Percentiles rank a stretch among this genome's conserved stretches.
phyloP scores from a whole-genome alignment of 2,329 filamentous ascomycete genomes.

The Sclerotinia glacialis region DNA sequence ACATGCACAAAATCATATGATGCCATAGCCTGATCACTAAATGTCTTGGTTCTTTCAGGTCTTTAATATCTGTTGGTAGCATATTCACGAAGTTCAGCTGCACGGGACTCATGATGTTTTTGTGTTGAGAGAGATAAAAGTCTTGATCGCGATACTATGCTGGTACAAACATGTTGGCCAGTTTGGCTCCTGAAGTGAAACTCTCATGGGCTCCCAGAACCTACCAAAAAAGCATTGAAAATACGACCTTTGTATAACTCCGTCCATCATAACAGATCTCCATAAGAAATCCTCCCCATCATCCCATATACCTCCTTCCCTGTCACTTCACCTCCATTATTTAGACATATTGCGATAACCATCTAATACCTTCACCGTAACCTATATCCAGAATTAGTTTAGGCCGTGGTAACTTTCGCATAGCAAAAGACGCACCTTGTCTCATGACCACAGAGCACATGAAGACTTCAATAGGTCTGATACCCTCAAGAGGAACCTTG shows the following conservation, averaged over 20 bases:
- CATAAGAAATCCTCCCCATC: constrained; percentile 26
- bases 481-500: constrained; percentile 87
- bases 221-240: constrained; percentile 32
- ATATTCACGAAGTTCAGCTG: not conserved
- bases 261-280: constrained; percentile 36
- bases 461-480: constrained; percentile 93
- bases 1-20: not conserved
- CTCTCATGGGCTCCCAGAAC: constrained; percentile 28
- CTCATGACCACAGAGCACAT: constrained; percentile 99
- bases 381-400: constrained; percentile 45
- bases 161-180: constrained; percentile 35
- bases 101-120: not conserved
- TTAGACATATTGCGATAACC: constrained; percentile 90
- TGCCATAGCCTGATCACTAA: not conserved
- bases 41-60: not conserved
- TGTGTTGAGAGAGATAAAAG: constrained; percentile 23
- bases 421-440: constrained; percentile 60
- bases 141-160: constrained; percentile 39
- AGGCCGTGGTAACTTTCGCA: constrained; percentile 24
- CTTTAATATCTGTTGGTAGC: not conserved
- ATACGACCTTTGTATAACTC: constrained; percentile 39
- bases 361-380: constrained; percentile 87
- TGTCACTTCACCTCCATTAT: constrained; percentile 25
- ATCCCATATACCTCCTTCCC: constrained; percentile 11
- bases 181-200: constrained; percentile 29